A percentile compares a stretch with the other conserved stretches of the same genome.
Evolutionary conservation across 78 protist genomes (phyloP).

Genomic region (Chrysochromulina parva): DNA sequence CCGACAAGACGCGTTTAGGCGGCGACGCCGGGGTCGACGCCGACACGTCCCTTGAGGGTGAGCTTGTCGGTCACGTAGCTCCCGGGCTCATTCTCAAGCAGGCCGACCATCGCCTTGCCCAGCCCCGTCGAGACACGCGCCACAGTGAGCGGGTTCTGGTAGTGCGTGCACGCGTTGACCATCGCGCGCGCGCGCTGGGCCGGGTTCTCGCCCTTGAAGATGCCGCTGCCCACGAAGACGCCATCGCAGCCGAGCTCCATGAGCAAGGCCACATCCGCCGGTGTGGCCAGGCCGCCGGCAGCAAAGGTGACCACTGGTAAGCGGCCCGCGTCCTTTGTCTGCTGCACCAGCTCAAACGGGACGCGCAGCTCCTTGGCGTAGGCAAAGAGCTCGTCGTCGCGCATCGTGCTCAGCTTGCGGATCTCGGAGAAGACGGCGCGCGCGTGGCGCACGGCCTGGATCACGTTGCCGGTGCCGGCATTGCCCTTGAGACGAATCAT

Average conservation of each 20-base stretch:
- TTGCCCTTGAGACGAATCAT: slow-evolving; percentile 95
- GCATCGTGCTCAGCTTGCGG: slow-evolving; percentile 69
- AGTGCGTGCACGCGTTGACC: slow-evolving; percentile 84
- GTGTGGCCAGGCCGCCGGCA: slow-evolving; percentile 97
- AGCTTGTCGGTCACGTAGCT: neutral
- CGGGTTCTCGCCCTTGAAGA: slow-evolving; percentile 91
- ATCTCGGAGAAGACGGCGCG: slow-evolving; percentile 79
- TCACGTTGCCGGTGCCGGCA: slow-evolving; percentile 93
- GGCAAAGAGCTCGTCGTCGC: slow-evolving; percentile 79
- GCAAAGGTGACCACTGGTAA: slow-evolving; percentile 96
- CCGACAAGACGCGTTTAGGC: neutral
- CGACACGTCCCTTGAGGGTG: neutral
- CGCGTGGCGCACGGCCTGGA: slow-evolving; percentile 94
- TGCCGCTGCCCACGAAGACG: slow-evolving; percentile 93
- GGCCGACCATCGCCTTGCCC: slow-evolving; percentile 63
- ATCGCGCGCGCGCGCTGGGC: slow-evolving; percentile 90
- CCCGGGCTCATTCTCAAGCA: neutral
- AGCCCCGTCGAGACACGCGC: slow-evolving; percentile 74
- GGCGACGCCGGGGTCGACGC: neutral
- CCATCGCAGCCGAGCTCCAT: slow-evolving; percentile 91
- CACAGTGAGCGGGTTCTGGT: slow-evolving; percentile 71
- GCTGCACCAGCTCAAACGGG: slow-evolving; percentile 80
- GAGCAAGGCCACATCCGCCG: slow-evolving; percentile 94
- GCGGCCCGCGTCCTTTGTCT: slow-evolving; percentile 69
- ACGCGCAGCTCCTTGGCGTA: slow-evolving; percentile 89